Conservation (phyloP, 179 eudicot genomes). For the Beta lomatogona region DNA sequence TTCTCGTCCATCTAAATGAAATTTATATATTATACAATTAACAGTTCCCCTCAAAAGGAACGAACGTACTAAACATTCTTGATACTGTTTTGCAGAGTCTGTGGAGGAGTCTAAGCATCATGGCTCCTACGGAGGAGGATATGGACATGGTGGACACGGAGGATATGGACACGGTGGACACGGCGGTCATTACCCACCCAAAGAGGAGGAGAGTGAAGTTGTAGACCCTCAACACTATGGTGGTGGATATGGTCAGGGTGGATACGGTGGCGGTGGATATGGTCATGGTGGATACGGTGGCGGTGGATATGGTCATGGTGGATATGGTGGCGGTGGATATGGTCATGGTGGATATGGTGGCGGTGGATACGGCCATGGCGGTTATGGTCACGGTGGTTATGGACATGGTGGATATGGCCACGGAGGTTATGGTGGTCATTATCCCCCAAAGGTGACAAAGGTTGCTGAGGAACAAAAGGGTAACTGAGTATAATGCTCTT, state of each 20-base stretch:
- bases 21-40: too few relatives aligned
- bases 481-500: neutral
- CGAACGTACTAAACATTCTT: neutral
- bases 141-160: neutral
- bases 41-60: too few relatives aligned
- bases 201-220: neutral
- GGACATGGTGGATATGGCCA: neutral
- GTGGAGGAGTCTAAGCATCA: conserved; percentile 6
- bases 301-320: neutral
- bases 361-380: neutral
- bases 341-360: neutral
- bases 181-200: conserved; percentile 3
- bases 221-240: neutral
- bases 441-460: neutral
- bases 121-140: neutral
- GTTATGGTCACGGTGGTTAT: neutral
- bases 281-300: neutral
- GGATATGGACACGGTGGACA: neutral
- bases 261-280: neutral
- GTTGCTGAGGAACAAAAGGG: neutral
- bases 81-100: neutral
- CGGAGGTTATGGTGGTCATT: neutral
- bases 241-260: neutral
- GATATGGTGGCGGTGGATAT: neutral
- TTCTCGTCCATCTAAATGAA: too few relatives aligned